These are phyloP conservation scores for Handroanthus guayacan DNA, from an alignment of 257 asterid species.

Conservation along the genomic window DNA sequence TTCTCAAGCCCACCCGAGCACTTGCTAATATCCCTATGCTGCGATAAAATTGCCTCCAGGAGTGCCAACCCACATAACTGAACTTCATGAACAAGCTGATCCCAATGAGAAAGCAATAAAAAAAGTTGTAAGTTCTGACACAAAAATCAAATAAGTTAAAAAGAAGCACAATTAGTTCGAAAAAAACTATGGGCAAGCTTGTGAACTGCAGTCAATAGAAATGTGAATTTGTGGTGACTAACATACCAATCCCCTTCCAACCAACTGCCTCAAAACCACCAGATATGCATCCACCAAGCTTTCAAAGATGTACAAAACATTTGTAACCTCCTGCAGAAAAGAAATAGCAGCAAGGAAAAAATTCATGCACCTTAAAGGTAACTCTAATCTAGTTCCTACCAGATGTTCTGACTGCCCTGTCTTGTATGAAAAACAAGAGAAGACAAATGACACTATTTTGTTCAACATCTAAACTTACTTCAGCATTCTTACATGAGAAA, in stretches of 20 bases:
- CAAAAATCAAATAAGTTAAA: slow-evolving; percentile 24
- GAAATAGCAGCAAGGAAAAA: slow-evolving; percentile 22
- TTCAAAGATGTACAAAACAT: slow-evolving; percentile 55
- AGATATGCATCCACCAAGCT: slow-evolving; percentile 73
- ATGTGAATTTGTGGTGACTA: slow-evolving; percentile 29
- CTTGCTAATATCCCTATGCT: slow-evolving; percentile 56
- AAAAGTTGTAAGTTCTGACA: slow-evolving; percentile 27
- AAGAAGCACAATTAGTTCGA: slow-evolving; percentile 28
- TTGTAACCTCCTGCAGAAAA: slow-evolving; percentile 63
- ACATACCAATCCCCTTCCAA: slow-evolving; percentile 70
- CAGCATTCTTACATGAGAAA: slow-evolving; percentile 66
- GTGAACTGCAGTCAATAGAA: slow-evolving; percentile 19
- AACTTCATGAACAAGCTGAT: slow-evolving; percentile 72
- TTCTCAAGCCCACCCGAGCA: slow-evolving; percentile 70
- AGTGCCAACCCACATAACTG: slow-evolving; percentile 77
- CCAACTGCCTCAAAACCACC: slow-evolving; percentile 78
- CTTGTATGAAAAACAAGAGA: slow-evolving; percentile 30
- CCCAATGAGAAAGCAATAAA: slow-evolving; percentile 38
- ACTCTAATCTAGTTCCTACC: slow-evolving; percentile 20
- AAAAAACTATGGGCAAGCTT: slow-evolving; percentile 15
- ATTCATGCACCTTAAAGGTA: slow-evolving; percentile 18
- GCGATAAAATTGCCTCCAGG: slow-evolving; percentile 64
- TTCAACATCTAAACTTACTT: slow-evolving; percentile 62
- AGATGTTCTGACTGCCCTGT: slow-evolving; percentile 27
- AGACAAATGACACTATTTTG: slow-evolving; percentile 16